Percentiles rank a stretch among this genome's conserved stretches.
These are phyloP conservation scores for Pleurotus pulmonarius DNA, from an alignment of 768 basidiomycete genomes.

Conservation along the genomic window DNA sequence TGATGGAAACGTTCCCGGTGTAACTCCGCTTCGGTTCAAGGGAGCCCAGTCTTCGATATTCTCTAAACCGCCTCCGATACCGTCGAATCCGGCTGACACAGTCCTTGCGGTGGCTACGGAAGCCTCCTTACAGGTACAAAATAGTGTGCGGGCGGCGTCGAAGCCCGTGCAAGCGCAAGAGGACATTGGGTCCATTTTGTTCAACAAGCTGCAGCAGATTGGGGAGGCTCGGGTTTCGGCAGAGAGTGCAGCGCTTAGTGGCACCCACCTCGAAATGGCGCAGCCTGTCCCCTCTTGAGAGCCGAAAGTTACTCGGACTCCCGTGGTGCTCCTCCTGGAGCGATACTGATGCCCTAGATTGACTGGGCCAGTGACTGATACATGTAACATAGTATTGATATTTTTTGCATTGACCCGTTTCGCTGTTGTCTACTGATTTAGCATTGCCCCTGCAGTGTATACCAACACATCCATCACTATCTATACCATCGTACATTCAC, in stretches of 20 bases:
- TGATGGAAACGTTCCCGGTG: not conserved
- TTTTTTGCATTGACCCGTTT: not conserved
- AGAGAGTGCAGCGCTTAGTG: not conserved
- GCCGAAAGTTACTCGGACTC: not conserved
- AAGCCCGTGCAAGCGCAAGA: not conserved
- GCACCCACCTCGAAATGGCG: no score
- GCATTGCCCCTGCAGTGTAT: not conserved
- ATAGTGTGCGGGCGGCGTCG: not conserved
- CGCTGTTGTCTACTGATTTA: not conserved
- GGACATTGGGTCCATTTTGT: not conserved
- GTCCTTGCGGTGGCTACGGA: not conserved
- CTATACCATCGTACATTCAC: not conserved
- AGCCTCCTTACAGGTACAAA: not conserved
- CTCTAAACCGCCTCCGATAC: slow-evolving; percentile 3
- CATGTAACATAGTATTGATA: no score
- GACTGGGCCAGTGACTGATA: no score
- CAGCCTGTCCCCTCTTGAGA: not conserved
- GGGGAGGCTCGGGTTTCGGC: not conserved
- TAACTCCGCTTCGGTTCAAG: not conserved
- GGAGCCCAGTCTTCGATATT: slow-evolving; percentile 2
- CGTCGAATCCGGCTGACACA: not conserved
- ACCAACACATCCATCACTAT: not conserved
- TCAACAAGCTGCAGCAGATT: slow-evolving; percentile 2
- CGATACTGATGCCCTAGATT: no score
- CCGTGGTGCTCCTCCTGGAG: not conserved